These are phyloP conservation scores for Tolypocladium capitatum DNA, from an alignment of 2,329 filamentous ascomycete genomes.

Conservation along the genomic window DNA sequence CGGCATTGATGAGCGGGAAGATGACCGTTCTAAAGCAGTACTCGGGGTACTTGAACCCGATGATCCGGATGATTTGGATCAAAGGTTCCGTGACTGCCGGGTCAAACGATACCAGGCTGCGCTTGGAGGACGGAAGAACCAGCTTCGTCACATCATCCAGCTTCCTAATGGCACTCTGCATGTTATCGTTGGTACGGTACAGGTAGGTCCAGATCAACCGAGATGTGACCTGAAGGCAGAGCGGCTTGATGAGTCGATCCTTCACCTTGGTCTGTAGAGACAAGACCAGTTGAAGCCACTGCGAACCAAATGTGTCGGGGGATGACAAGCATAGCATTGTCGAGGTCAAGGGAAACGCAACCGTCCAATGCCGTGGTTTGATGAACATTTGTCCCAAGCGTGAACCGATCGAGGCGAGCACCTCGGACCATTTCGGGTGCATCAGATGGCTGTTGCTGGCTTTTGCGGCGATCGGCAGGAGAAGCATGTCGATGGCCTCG, in stretches of 20 bases:
- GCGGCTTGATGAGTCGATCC: conserved; percentile 63
- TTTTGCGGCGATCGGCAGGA: conserved; percentile 76
- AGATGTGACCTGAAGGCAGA: conserved; percentile 80
- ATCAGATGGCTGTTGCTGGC: conserved; percentile 64
- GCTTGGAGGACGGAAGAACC: conserved; percentile 67
- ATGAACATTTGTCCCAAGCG: conserved; percentile 72
- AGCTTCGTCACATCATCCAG: conserved; percentile 82
- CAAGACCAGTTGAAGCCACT: conserved; percentile 75
- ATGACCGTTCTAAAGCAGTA: conserved; percentile 86
- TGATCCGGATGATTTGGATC: conserved; percentile 86
- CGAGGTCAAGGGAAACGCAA: conserved; percentile 77
- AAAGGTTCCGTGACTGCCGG: conserved; percentile 74
- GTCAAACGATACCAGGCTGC: conserved; percentile 71
- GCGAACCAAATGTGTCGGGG: conserved; percentile 66
- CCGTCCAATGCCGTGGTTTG: conserved; percentile 85
- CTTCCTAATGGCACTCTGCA: conserved; percentile 57
- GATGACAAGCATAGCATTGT: conserved; percentile 81
- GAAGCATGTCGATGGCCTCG: conserved; percentile 72
- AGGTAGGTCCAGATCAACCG: conserved; percentile 90
- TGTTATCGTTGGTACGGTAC: conserved; percentile 65
- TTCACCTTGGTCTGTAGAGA: conserved; percentile 71
- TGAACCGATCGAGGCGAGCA: conserved; percentile 64
- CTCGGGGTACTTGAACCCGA: conserved; percentile 87
- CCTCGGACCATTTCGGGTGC: conserved; percentile 74
- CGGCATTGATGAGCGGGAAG: conserved; percentile 90